phyloP scores from a whole-genome alignment of 2,329 filamentous ascomycete genomes.

The Colletotrichum sp. region DNA sequence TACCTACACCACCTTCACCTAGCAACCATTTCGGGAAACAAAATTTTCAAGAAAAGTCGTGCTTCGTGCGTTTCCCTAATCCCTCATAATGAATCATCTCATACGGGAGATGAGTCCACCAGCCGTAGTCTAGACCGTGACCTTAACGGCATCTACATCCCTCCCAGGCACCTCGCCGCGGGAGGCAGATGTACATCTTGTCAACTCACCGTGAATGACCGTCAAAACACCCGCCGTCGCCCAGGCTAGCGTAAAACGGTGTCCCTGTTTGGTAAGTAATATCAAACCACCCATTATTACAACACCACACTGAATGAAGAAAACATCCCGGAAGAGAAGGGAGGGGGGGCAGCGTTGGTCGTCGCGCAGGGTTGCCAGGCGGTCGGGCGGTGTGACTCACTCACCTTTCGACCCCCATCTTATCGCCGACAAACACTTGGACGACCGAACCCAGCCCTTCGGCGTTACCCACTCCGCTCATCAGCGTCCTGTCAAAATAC shows the following conservation, averaged over 20 bases:
- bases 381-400: slow-evolving; percentile 15
- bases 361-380: neutral
- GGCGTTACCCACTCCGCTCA: neutral
- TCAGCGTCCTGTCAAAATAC: neutral
- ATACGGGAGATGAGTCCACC: neutral
- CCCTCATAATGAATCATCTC: neutral
- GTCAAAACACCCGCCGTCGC: neutral
- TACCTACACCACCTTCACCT: neutral
- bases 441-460: neutral
- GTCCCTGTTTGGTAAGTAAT: neutral
- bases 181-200: neutral
- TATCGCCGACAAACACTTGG: slow-evolving; percentile 7
- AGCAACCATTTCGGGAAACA: neutral
- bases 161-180: neutral
- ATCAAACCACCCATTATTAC: neutral
- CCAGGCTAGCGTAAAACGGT: neutral
- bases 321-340: neutral
- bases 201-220: neutral
- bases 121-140: neutral
- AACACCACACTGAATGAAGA: neutral
- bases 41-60: neutral
- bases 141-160: neutral
- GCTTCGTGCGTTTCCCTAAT: neutral
- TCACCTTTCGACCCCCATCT: neutral
- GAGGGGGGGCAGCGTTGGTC: neutral